phyloP scores from a whole-genome alignment of 225 moss, liverwort and hornwort species.

The Asterella californica region DNA sequence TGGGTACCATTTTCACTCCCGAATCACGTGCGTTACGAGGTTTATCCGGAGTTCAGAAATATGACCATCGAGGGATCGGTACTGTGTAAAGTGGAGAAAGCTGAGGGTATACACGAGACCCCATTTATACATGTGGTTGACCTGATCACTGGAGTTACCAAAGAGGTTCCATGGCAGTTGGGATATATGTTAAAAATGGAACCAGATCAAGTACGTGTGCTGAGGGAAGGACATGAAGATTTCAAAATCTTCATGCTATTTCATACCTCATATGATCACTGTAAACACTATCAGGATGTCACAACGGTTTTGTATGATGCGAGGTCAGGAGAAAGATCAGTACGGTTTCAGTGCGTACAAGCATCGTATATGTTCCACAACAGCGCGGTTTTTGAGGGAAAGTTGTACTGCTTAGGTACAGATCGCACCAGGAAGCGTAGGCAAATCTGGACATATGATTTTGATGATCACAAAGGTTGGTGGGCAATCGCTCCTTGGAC shows the following conservation, averaged over 20 bases:
- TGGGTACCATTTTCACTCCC: conserved; percentile 11
- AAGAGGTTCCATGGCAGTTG: conserved; percentile 7
- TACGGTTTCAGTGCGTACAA: conserved; percentile 2
- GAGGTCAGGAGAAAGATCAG: neutral
- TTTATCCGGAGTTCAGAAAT: neutral
- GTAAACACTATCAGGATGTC: conserved; percentile 7
- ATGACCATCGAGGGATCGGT: conserved; percentile 9
- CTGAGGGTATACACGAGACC: neutral
- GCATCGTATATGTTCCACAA: conserved; percentile 6
- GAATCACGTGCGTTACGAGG: neutral
- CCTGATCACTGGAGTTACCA: conserved; percentile 12
- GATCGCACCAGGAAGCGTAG: neutral
- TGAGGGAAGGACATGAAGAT: neutral
- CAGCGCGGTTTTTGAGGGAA: neutral
- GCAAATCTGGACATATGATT: conserved; percentile 7
- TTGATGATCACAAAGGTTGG: conserved; percentile 1
- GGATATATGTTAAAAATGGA: neutral
- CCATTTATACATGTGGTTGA: conserved; percentile 8
- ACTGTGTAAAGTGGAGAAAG: conserved; percentile 9
- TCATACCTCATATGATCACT: conserved; percentile 5
- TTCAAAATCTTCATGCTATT: conserved; percentile 5
- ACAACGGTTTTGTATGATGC: conserved; percentile 2
- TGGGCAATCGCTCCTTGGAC: neutral
- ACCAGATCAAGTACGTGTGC: neutral
- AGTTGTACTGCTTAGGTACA: conserved; percentile 15